These are phyloP conservation scores for Suillus subalutaceus DNA, from an alignment of 768 basidiomycete species.

Conservation along the genomic window DNA sequence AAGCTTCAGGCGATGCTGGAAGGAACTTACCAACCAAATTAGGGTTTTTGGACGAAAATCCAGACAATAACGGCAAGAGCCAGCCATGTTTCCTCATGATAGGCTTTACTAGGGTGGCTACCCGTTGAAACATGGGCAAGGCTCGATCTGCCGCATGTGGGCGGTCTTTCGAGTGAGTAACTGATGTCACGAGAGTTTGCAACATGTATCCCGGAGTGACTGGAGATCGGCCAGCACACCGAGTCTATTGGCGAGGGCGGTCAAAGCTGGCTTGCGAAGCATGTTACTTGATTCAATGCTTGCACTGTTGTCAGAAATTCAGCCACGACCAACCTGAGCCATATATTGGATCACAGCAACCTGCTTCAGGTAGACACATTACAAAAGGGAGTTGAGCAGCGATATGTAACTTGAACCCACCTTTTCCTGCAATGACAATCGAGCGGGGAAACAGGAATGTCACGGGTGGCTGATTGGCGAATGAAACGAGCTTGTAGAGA, in stretches of 20 bases:
- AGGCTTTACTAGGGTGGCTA: conserved; percentile 85
- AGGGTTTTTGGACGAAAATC: conserved; percentile 81
- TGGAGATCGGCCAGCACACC: background rate
- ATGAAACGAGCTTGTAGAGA: too few species aligned
- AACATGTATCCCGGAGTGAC: conserved; percentile 41
- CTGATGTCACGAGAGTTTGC: conserved; percentile 62
- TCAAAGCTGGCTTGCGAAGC: too few species aligned
- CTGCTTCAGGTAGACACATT: too few species aligned
- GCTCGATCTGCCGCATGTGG: conserved; percentile 73
- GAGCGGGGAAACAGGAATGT: background rate
- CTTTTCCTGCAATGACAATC: background rate
- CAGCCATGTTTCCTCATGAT: conserved; percentile 89
- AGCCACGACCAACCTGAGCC: too few species aligned
- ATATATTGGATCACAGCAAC: too few species aligned
- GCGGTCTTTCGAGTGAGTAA: conserved; percentile 70
- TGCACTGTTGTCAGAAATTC: too few species aligned
- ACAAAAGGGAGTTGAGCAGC: too few species aligned
- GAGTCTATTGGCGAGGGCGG: background rate
- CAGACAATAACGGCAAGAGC: conserved; percentile 77
- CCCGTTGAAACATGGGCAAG: conserved; percentile 63
- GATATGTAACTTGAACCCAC: background rate
- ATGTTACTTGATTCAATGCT: too few species aligned
- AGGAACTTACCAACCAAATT: conserved; percentile 63
- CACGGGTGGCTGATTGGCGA: too few species aligned
- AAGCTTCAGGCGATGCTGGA: conserved; percentile 10